A percentile compares a stretch with the other conserved stretches of the same genome.
These are phyloP conservation scores for Wallacemonas sp. DNA, from an alignment of 208 protist genomes.

Conservation along the genomic window DNA sequence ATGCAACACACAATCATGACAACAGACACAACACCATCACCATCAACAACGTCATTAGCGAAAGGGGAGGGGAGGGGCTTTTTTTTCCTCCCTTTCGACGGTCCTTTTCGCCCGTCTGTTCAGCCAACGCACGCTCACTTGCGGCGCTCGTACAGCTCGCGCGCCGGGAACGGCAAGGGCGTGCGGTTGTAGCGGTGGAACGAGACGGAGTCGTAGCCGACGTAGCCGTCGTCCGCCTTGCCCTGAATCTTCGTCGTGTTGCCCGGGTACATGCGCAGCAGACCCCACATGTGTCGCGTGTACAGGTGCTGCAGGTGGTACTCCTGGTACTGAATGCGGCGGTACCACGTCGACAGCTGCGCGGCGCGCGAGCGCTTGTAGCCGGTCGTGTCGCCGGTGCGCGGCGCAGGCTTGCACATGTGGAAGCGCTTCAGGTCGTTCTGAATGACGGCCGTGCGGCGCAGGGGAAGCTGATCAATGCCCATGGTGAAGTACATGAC, in stretches of 20 bases:
- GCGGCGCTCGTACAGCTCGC: constrained; percentile 88
- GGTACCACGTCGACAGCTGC: constrained; percentile 87
- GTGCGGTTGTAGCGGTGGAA: constrained; percentile 89
- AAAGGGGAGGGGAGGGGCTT: too few species aligned
- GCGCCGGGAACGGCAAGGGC: constrained; percentile 76
- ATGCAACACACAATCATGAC: too few species aligned
- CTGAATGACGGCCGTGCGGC: constrained; percentile 85
- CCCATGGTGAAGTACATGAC: constrained; percentile 90
- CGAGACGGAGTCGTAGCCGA: constrained; percentile 82
- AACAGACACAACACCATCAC: neutral
- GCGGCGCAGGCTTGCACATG: constrained; percentile 78
- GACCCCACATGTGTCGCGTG: constrained; percentile 82
- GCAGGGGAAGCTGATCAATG: constrained; percentile 86
- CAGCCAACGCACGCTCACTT: constrained; percentile 69
- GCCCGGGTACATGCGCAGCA: constrained; percentile 83
- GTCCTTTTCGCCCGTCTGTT: neutral
- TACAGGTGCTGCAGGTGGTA: constrained; percentile 91
- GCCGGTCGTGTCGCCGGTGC: constrained; percentile 78
- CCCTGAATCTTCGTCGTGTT: constrained; percentile 80
- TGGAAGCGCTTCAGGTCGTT: constrained; percentile 74
- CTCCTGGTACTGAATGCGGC: constrained; percentile 91
- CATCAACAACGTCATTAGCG: too few species aligned
- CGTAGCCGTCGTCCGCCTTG: constrained; percentile 83
- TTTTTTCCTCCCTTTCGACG: too few species aligned
- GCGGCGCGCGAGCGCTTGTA: constrained; percentile 79